Evolutionary conservation across 352 stramenopile genomes (phyloP), one percentile per base, ranked within the genome.

Genomic region (Phytophthora sansomeana): DNA sequence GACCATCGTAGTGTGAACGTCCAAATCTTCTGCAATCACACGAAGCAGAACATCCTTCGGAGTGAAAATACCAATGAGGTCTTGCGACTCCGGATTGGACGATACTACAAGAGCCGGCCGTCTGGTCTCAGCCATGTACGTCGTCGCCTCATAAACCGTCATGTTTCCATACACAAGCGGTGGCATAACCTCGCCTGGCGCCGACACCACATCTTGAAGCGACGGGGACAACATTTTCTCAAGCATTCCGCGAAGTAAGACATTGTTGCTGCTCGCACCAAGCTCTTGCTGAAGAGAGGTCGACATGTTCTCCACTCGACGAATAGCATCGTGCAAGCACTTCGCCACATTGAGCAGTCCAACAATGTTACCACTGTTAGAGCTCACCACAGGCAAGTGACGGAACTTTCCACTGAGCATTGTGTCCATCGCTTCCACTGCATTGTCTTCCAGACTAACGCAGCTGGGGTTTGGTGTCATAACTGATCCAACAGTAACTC

Each of bases 331-430:
- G 73, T 99, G 97, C 50, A 99, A 72, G 60, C 97, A 99, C 79
- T 99, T 99, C 1, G 96, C 96, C 50, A 99, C 98, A 63, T 99
- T 98, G 10, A 99, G 80, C 10, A 99, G 63, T 10, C 98, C 98
- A 13, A 98, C 92, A 36, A 99, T 96, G 19, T 83, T 86, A 7
- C 87, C 90, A 21, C 72, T 87, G 35, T 85, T 64, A 8, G 78
- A 75, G 51, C 87, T 94, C 5, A 98, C 83, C 0, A 99, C 98
- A 19, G 98, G 98, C 39, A 99, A 80, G 64, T 99, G 97, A 24
- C 96, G 93, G 79, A 99, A 99, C n/a, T 85, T 87, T 6, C 89
- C 89, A 7, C 72, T 91, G 17, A 97, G 74, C 89, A 97, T 97
- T 47, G 80, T 95, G 49, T 95, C 83, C 44, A 97, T 72, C 0